Base-by-base conservation (phyloP, 768 basidiomycete genomes). In the Boletus insuetus region DNA sequence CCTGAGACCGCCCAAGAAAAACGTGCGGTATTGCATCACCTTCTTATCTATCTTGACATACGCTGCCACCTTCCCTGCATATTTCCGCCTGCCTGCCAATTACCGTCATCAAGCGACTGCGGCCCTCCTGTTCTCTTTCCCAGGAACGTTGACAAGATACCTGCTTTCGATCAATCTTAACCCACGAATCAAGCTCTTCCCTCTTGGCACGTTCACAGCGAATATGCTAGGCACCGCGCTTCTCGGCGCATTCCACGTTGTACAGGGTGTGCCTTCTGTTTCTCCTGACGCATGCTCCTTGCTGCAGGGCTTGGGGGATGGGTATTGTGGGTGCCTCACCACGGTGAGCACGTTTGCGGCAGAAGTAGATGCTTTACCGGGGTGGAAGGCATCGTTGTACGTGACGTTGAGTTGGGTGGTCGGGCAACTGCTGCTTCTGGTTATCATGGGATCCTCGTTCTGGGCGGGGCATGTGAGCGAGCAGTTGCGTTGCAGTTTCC, bases 291-390 rank as follows among this genome's bases (percentile, higher is more conserved):
- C 81, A 34, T 97, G 95, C 66, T 77, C 81, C 24, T 75, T 92
- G 19, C 70, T 98, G 40, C 87, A 91, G 65, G 95, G 93, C 2
- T 73, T 98, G 37, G 76, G 78, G 22, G 93, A 98, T 67, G 97
- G 97, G 8, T 98, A 93, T 67, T 98, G 95, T 67, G 97, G 94
- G 12, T 94, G 93, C 73, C 76, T 98, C 62, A 95, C 89, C 2
- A 99, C 97, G 2, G 81, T 99, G 62, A 93, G 90, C 69, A 98
- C 95, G 17, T 96, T 98, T 65, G 88, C 85, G 2, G 86, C 86
- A 10, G 97, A 99, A 68, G 68, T 91, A 20, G 72, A 77, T 34
- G 80, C 81, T 40, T 73, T 94, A 56, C 70, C 75, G 41, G 68
- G 75, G 32, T 68, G 81, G 69, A 83, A 80, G 64, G 83, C 85